Conservation (phyloP, 441 rosid genomes). For the Arabidopsis hybrid region DNA sequence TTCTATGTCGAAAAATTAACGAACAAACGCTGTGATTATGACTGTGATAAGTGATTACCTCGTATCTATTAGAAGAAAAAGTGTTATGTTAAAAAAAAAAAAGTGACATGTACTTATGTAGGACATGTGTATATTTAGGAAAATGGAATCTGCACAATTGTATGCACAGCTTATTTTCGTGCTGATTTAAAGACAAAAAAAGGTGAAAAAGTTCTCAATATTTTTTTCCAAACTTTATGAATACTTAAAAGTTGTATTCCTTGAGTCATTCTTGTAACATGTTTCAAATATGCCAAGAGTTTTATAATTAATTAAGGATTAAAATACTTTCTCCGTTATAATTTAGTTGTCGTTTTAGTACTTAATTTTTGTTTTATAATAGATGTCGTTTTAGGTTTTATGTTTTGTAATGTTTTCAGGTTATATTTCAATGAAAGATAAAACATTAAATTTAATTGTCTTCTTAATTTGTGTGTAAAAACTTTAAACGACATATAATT, state of each 20-base stretch:
- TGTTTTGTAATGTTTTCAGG: too few species aligned
- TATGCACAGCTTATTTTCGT: not conserved
- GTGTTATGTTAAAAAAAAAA: not conserved
- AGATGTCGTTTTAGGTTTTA: too few species aligned
- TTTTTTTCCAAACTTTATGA: too few species aligned
- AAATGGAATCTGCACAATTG: not conserved
- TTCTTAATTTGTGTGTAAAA: too few species aligned
- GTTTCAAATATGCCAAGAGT: not conserved
- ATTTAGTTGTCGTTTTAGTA: too few species aligned
- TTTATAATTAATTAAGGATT: not conserved
- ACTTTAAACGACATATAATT: too few species aligned
- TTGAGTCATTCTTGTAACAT: not conserved
- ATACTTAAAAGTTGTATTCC: not conserved
- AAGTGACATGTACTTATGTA: not conserved
- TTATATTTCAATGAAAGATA: too few species aligned
- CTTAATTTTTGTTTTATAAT: too few species aligned
- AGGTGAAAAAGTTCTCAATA: not conserved
- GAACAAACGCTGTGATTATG: not conserved
- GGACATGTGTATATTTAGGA: slow-evolving; percentile 3
- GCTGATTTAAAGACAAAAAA: not conserved
- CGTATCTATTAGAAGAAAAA: not conserved
- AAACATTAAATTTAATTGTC: too few species aligned
- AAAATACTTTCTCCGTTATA: not conserved
- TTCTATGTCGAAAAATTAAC: too few species aligned
- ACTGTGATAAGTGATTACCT: not conserved